Evolutionary conservation across 225 moss, liverwort and hornwort species (phyloP).

Genomic region (Sphagnum contortum): DNA sequence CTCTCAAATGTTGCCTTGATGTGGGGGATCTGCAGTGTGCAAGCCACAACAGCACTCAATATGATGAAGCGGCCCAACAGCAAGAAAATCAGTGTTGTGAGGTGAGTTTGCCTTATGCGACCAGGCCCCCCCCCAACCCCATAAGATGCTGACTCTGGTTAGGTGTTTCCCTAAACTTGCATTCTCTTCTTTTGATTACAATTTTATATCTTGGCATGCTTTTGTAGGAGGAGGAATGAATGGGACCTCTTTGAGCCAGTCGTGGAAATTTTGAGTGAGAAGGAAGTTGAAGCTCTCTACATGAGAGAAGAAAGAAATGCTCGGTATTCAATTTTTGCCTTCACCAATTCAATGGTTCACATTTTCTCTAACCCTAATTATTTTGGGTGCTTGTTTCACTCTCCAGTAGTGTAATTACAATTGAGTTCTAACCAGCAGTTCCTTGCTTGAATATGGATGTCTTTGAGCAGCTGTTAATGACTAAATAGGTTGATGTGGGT

Average conservation of each 20-base stretch:
- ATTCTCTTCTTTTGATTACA: too few species aligned
- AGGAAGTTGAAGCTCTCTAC: constrained; percentile 51
- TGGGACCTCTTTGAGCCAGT: constrained; percentile 53
- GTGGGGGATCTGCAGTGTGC: constrained; percentile 14
- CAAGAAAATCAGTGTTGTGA: constrained; percentile 40
- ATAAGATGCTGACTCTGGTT: too few species aligned
- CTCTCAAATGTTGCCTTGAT: too few species aligned
- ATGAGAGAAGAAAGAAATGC: constrained; percentile 49
- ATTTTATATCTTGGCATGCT: too few species aligned
- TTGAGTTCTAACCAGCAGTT: too few species aligned
- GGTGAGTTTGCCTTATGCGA: constrained; percentile 8
- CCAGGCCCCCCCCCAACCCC: too few species aligned
- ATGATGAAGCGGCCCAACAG: constrained; percentile 55
- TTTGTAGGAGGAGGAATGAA: constrained; percentile 44
- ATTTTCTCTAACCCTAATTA: not conserved
- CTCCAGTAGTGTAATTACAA: too few species aligned
- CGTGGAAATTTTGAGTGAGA: constrained; percentile 40
- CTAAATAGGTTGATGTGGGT: not conserved
- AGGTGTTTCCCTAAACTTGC: too few species aligned
- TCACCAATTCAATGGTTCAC: not conserved
- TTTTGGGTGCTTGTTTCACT: not conserved
- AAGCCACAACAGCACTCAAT: constrained; percentile 39
- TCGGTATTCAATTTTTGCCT: constrained; percentile 11
- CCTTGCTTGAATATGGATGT: too few species aligned
- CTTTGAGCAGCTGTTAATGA: too few species aligned